Evolutionary conservation across 768 basidiomycete genomes (phyloP).

Genomic region (Agaricus bisporus): DNA sequence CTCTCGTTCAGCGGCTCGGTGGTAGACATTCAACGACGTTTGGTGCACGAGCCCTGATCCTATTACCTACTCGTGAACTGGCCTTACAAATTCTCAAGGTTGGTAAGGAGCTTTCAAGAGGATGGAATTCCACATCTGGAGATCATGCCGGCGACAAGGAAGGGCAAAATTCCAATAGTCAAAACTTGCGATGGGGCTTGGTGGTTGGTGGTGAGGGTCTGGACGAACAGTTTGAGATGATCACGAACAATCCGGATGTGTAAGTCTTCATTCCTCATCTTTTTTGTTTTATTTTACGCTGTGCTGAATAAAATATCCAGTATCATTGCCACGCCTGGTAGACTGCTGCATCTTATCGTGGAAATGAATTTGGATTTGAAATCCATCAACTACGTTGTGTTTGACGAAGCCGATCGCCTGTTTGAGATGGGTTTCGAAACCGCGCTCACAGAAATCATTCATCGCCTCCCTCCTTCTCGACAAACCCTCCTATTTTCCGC

Average conservation of each 20-base stretch:
- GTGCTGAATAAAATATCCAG: constrained; percentile 31
- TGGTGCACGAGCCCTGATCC: constrained; percentile 80
- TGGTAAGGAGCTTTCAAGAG: constrained; percentile 88
- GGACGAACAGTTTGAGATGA: constrained; percentile 95
- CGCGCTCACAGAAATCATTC: constrained; percentile 86
- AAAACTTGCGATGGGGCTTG: constrained; percentile 82
- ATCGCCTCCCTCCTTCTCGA: constrained; percentile 77
- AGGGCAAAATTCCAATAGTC: constrained; percentile 49
- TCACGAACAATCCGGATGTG: constrained; percentile 93
- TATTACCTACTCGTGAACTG: constrained; percentile 90
- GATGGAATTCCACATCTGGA: constrained; percentile 58
- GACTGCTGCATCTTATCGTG: constrained; percentile 90
- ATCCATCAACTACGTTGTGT: constrained; percentile 84
- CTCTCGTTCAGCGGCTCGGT: constrained; percentile 80
- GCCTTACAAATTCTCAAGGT: constrained; percentile 92
- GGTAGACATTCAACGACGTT: constrained; percentile 75
- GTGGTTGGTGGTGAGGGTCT: constrained; percentile 93
- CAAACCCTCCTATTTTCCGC: constrained; percentile 97
- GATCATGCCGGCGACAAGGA: constrained; percentile 74
- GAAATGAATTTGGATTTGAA: constrained; percentile 95
- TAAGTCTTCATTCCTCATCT: constrained; percentile 38
- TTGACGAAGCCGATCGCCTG: constrained; percentile 96
- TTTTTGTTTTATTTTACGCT: constrained; percentile 12
- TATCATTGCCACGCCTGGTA: constrained; percentile 96
- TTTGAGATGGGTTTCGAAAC: constrained; percentile 98